Conservation (phyloP, 805 yeast genomes). For the Blastobotrys attinorum region DNA sequence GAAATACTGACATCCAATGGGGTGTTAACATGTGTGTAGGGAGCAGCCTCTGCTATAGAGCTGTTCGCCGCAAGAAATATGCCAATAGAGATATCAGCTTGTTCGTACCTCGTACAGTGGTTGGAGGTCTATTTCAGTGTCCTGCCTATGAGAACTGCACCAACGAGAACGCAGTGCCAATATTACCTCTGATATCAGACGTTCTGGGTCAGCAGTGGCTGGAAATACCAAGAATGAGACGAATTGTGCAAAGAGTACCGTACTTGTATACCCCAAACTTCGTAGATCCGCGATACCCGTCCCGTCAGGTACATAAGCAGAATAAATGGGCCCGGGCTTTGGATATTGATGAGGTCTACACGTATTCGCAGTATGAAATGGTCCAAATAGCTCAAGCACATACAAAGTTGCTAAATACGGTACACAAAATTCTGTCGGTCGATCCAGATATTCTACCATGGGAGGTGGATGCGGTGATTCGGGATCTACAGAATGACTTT, state of each 20-base stretch:
- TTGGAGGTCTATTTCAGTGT: conserved; percentile 58
- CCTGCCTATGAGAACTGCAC: conserved; percentile 23
- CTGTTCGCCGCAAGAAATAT: conserved; percentile 53
- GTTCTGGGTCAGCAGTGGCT: conserved; percentile 42
- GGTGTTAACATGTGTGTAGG: conserved; percentile 19
- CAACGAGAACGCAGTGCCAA: conserved; percentile 32
- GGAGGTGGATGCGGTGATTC: conserved; percentile 16
- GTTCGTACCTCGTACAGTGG: conserved; percentile 49
- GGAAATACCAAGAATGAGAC: conserved; percentile 12
- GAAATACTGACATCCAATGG: conserved; percentile 43
- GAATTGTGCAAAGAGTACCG: conserved; percentile 44
- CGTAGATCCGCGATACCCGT: conserved; percentile 20
- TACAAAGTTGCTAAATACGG: conserved; percentile 19
- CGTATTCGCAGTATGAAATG: conserved; percentile 33
- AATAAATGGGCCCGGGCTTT: conserved; percentile 42
- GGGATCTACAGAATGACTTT: conserved; percentile 6
- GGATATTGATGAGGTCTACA: conserved; percentile 44
- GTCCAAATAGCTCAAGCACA: conserved; percentile 27
- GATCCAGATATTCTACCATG: conserved; percentile 15
- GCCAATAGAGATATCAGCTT: conserved; percentile 37
- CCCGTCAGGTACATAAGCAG: conserved; percentile 8
- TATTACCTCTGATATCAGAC: conserved; percentile 55
- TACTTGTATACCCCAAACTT: conserved; percentile 45
- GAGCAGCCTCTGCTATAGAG: conserved; percentile 38
- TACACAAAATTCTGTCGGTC: conserved; percentile 12